Base-by-base conservation (phyloP, 371 early-diverging fungal species). In the Haplosporangium sp. region DNA sequence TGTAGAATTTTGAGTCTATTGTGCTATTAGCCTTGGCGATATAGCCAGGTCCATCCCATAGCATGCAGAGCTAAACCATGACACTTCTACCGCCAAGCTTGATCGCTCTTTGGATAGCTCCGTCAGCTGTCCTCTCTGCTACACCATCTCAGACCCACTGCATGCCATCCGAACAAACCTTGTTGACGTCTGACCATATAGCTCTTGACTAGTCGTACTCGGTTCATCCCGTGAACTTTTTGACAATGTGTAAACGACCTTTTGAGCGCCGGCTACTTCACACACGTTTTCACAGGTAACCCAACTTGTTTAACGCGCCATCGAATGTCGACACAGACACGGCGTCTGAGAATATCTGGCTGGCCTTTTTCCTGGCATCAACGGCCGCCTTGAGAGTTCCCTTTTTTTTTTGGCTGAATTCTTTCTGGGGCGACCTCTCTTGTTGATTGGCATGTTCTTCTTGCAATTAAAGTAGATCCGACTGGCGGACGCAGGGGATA, bases 221-320 rank as follows among this genome's bases (percentile, higher is more conserved):
- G 1, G 76, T 74, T 71, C 75, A 80, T 13, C 74, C 50, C 16
- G 46, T 12, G 50, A 74, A 69, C 46, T 67, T 56, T 18, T 5
- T 79, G 61, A 3, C n/a, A 38, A 12, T 55, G 37, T 0, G 42
- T 45, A 46, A 74, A 57, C 5, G 29, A 21, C 8, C n/a, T 18
- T 10, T 16, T 57, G 1, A 76, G 58, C 23, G 69, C 73, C 40
- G 69, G 66, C 18, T 43, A 9, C 62, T 79, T 79, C 5, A 63
- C 55, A 13, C 16, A 1, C 58, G 41, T 64, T 45, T 59, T 66
- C 29, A 66, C 57, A 18, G 43, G 55, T 47, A 73, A 62, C 14
- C 73, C 73, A 20, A 47, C 64, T 46, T 56, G 47, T 16, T 46
- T 48, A 20, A 73, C 63, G 14, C 53, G 47, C 9, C 73, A 12